phyloP scores from a whole-genome alignment of 495 filamentous ascomycete genomes.

The Amniculicola lignicola region DNA sequence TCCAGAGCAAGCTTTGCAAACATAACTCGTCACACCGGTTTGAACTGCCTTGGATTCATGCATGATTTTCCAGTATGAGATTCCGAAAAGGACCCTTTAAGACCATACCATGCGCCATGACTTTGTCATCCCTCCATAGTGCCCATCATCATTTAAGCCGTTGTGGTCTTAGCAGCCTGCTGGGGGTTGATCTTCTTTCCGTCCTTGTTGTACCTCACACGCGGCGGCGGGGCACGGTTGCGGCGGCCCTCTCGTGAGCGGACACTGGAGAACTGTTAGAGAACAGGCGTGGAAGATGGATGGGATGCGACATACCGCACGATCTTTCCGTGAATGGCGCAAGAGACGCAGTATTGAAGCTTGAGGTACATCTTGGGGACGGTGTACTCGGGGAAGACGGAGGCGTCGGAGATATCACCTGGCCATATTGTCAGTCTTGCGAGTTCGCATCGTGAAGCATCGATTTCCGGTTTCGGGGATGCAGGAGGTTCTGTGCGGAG shows the following conservation, averaged over 20 bases:
- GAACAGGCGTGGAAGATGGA: constrained; percentile 7
- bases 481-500: neutral
- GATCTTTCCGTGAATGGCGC: constrained; percentile 99
- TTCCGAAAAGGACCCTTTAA: constrained; percentile 26
- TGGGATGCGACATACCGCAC: constrained; percentile 77
- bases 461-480: neutral
- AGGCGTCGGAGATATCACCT: constrained; percentile 99
- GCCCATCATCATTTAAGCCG: constrained; percentile 50
- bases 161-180: constrained; percentile 52
- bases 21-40: constrained; percentile 21
- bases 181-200: constrained; percentile 99
- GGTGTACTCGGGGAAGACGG: constrained; percentile 97
- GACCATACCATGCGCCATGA: constrained; percentile 32
- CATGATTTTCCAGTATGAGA: constrained; percentile 30
- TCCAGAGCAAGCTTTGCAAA: constrained; percentile 13
- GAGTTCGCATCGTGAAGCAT: neutral
- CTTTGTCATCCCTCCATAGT: constrained; percentile 30
- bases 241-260: constrained; percentile 94
- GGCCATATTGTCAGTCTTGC: constrained; percentile 8
- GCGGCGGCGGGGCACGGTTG: constrained; percentile 96
- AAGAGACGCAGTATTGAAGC: constrained; percentile 99
- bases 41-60: constrained; percentile 24
- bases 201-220: constrained; percentile 99
- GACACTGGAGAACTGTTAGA: constrained; percentile 60
- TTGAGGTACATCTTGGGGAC: constrained; percentile 99